These are phyloP conservation scores for Lepidium aucheri DNA, from an alignment of 345 rosid species.

Conservation along the genomic window DNA sequence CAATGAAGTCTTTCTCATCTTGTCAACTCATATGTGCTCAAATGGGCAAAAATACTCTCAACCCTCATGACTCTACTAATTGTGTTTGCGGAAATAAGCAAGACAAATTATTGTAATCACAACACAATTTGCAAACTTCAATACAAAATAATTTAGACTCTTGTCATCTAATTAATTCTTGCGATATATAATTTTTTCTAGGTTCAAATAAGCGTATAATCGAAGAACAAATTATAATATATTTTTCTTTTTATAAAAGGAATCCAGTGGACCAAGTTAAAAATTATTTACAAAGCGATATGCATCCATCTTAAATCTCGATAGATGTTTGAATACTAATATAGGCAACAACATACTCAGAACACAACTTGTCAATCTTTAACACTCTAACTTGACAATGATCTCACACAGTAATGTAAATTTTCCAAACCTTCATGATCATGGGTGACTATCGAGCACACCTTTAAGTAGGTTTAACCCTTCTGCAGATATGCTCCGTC, in stretches of 20 bases:
- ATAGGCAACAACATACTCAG: slow-evolving; percentile 9
- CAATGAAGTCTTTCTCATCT: too few relatives aligned
- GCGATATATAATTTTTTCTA: too few relatives aligned
- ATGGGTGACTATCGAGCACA: slow-evolving; percentile 56
- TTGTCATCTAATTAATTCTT: too few relatives aligned
- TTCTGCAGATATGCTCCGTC: slow-evolving; percentile 83
- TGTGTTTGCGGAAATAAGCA: neutral
- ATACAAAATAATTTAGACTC: too few relatives aligned
- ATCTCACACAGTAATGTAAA: slow-evolving; percentile 12
- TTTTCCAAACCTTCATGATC: neutral
- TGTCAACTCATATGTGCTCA: too few relatives aligned
- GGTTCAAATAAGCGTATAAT: neutral
- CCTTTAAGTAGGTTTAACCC: slow-evolving; percentile 83
- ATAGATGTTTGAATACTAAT: slow-evolving; percentile 19
- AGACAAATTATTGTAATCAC: neutral
- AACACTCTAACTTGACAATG: slow-evolving; percentile 11
- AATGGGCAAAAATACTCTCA: neutral
- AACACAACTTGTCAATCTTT: slow-evolving; percentile 3
- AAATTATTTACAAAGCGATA: slow-evolving; percentile 16
- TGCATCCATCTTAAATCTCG: slow-evolving; percentile 22
- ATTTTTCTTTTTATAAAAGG: neutral
- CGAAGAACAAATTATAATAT: slow-evolving; percentile 6
- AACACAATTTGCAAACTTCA: too few relatives aligned
- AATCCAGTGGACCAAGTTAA: slow-evolving; percentile 1
- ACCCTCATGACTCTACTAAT: neutral